Conservation (phyloP, 768 basidiomycete genomes). For the Lactarius sp. region DNA sequence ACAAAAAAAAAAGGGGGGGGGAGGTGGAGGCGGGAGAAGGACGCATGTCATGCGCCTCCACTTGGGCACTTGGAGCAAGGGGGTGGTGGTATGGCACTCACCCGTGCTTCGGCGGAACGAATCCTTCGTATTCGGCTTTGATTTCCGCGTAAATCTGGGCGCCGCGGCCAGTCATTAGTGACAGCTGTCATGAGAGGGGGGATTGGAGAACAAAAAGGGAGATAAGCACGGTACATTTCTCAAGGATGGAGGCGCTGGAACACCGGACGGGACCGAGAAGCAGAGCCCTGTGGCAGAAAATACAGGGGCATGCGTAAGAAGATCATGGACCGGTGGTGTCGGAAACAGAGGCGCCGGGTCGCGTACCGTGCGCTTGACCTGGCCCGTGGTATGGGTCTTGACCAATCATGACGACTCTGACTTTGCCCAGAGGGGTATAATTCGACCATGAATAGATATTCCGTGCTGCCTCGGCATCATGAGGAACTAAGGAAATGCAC, state of each 20-base stretch:
- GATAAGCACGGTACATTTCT: constrained; percentile 53
- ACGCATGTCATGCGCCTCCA: not conserved
- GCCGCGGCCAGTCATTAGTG: constrained; percentile 14
- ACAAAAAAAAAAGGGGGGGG: no score
- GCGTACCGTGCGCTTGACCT: constrained; percentile 79
- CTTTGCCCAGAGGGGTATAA: constrained; percentile 70
- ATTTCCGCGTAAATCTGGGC: constrained; percentile 83
- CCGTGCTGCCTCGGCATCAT: constrained; percentile 44
- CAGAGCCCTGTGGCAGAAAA: constrained; percentile 53
- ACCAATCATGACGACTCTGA: constrained; percentile 85
- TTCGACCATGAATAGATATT: constrained; percentile 92
- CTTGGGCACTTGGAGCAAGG: not conserved
- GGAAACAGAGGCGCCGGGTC: constrained; percentile 12
- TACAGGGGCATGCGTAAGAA: not conserved
- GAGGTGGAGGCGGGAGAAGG: not conserved
- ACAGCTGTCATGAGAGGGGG: constrained; percentile 9
- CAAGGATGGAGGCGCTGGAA: constrained; percentile 74
- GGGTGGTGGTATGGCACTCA: constrained; percentile 36
- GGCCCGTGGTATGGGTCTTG: constrained; percentile 84
- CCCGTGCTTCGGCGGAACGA: constrained; percentile 80
- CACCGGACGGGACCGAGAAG: constrained; percentile 85
- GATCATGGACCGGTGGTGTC: not conserved
- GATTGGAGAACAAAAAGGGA: not conserved
- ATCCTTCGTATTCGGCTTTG: constrained; percentile 73
- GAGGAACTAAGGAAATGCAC: not conserved